Evolutionary conservation across 2,329 filamentous ascomycete species (phyloP).

Genomic region (Ascochyta viciae-villosae): DNA sequence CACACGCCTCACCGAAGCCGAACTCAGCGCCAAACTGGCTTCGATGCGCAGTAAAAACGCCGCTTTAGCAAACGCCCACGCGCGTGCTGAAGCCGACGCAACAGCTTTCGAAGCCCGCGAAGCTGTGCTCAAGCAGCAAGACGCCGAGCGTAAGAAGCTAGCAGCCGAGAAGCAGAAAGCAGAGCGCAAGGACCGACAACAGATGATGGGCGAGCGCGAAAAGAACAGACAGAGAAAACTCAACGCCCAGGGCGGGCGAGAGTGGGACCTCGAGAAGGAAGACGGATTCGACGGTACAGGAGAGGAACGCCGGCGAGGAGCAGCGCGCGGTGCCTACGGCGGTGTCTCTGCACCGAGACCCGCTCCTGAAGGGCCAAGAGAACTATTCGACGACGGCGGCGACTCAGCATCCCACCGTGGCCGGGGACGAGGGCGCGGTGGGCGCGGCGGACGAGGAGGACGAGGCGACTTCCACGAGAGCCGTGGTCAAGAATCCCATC

Average conservation of each 20-base stretch:
- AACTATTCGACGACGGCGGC: slow-evolving; percentile 17
- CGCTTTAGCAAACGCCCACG: slow-evolving; percentile 65
- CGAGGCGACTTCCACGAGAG: slow-evolving; percentile 3
- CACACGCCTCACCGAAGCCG: slow-evolving; percentile 64
- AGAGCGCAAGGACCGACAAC: slow-evolving; percentile 60
- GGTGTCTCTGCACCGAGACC: slow-evolving; percentile 51
- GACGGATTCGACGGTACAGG: slow-evolving; percentile 58
- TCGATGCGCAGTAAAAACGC: slow-evolving; percentile 68
- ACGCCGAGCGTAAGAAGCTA: slow-evolving; percentile 49
- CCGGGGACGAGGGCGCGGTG: slow-evolving; percentile 44
- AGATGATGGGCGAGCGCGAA: slow-evolving; percentile 69
- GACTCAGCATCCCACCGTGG: slow-evolving; percentile 23
- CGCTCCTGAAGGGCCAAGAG: slow-evolving; percentile 27
- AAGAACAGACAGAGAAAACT: slow-evolving; percentile 66
- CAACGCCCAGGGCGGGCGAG: slow-evolving; percentile 63
- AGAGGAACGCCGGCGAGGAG: slow-evolving; percentile 53
- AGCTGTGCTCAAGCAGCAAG: slow-evolving; percentile 61
- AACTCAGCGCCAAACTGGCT: slow-evolving; percentile 67
- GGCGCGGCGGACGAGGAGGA: slow-evolving; percentile 36
- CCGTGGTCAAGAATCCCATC: not conserved
- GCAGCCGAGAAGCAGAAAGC: slow-evolving; percentile 49
- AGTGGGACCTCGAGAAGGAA: slow-evolving; percentile 70
- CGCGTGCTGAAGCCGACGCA: slow-evolving; percentile 71
- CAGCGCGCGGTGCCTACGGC: slow-evolving; percentile 60
- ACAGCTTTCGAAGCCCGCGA: slow-evolving; percentile 70